Evolutionary conservation across 2,329 filamentous ascomycete species (phyloP), one percentile per base, ranked within the genome.

Genomic region (Paramyrothecium sp.): DNA sequence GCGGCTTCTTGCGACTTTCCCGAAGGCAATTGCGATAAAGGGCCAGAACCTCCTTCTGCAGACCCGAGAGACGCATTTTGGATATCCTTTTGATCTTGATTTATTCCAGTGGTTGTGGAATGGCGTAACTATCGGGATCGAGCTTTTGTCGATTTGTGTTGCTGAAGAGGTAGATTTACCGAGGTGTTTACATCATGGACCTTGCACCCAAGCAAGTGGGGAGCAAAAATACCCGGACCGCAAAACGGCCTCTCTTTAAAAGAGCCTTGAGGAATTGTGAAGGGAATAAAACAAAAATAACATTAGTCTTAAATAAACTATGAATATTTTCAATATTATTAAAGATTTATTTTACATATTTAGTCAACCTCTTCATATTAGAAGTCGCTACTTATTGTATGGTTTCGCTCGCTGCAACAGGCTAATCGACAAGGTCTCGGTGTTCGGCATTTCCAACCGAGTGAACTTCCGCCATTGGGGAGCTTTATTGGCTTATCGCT

Each of bases 21-120:
- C 93, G 86, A 23, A 99, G 78, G 67, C 94, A 98, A 69, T 87
- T 85, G 58, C 94, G 87, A 72, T 98, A 99, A 16, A 99, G 84
- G 34, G 87, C 81, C 54, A 98, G 74, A 3, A 97, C 94, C 68
- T 97, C 92, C 67, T 85, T 89, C 71, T 98, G 94, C n/a, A 98
- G 80, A 38, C 95, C 95, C 8, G 93, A 96, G 23, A 93, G 79
- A 55, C 68, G 68, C 52, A 62, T 67, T 60, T 63, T 67, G 22
- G 49, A 59, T 17, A 47, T 8, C 23, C 49, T 20, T 41, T 38
- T 30, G n/a, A n/a, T 55, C 26, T 30, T n/a, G n/a, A 30, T 30
- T 30, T 30, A 4, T 30, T 30, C 5, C 5, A 10, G 26, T 30
- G 4, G 26, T 30, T 30, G 26, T 41, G 51, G 22, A 44, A 53